Conservation (phyloP, 208 protist genomes). For the Wallacemonas sp. region DNA sequence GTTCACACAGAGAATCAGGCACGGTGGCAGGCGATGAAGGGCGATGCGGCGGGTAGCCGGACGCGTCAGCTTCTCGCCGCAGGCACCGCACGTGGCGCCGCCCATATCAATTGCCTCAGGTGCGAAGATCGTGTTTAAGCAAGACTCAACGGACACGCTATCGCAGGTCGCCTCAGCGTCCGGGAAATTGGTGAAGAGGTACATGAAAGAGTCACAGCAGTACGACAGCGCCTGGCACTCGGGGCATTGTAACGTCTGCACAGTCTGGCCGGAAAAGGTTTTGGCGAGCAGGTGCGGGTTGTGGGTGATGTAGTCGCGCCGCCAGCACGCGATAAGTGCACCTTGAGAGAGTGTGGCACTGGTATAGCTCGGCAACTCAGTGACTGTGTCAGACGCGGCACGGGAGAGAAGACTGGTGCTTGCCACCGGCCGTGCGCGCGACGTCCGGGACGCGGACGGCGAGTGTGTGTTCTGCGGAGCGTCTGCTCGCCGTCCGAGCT, state of each 20-base stretch:
- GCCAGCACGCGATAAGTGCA: conserved; percentile 7
- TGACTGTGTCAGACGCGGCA: neutral
- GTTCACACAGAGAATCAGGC: conserved; percentile 22
- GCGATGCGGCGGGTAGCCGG: neutral
- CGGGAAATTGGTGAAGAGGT: conserved; percentile 8
- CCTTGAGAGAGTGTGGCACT: conserved; percentile 3
- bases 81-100: conserved; percentile 11
- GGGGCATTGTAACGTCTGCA: conserved; percentile 13
- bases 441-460: neutral
- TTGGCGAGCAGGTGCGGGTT: conserved; percentile 12
- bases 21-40: conserved; percentile 15
- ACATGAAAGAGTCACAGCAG: conserved; percentile 21
- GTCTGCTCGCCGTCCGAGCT: conserved; percentile 14
- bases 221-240: conserved; percentile 10
- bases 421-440: neutral
- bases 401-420: neutral
- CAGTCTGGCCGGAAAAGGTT: conserved; percentile 16
- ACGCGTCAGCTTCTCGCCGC: neutral
- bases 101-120: conserved; percentile 11
- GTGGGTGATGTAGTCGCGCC: neutral
- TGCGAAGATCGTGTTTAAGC: neutral
- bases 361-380: neutral
- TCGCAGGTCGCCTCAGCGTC: neutral
- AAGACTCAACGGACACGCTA: conserved; percentile 8
- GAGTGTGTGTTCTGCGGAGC: neutral